Base-by-base conservation (phyloP, 73 alveolate genomes). In the Paramecium biaurelia region DNA sequence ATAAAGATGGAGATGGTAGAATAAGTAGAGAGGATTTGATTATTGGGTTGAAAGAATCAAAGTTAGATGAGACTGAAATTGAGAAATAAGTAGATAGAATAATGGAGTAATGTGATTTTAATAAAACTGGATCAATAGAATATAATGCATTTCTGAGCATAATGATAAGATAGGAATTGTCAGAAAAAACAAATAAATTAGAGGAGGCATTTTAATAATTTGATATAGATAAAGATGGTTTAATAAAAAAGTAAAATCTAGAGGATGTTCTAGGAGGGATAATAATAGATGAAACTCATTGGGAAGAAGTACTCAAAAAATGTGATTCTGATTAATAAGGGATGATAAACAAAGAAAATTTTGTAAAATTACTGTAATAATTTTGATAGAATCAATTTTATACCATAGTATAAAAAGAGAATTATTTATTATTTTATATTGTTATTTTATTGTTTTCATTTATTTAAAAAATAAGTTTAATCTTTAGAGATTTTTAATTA, bases 311-410 rank as follows among this genome's bases (percentile, higher is more conserved):
- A 18, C 85, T 86, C 18, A 76, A 34, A n/a, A 57, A 59, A 23
- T 86, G 93, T 1, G 89, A 86, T 38, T 38, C 86, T 47, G 85
- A 86, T 86, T 37, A 86, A 37, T 23, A 67, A 32, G 93, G 93
- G 2, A 86, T 86, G 89, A 86, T 86, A n/a, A 30, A 85, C 28
- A 53, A 86, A 37, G 85, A 59, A 23, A 53, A 86, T 35, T 86
- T 86, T 47, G 14, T 86, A 6, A 76, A 63, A 24, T 30, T 86
- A 4, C 1, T 86, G 35, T 41, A 63, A 63, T 20, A 63, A 30
- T 32, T 63, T 11, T 63, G 84, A 63, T 14, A 68, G 38, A 67
- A 87, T 70, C 70, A 67, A 32, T 32, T 32, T n/a, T n/a, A n/a
- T 32, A 32, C 37, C 4, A 32, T 2, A 32, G 37, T 32, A 32